phyloP scores from a whole-genome alignment of 352 stramenopile species.

The Phytophthora ohioensis region DNA sequence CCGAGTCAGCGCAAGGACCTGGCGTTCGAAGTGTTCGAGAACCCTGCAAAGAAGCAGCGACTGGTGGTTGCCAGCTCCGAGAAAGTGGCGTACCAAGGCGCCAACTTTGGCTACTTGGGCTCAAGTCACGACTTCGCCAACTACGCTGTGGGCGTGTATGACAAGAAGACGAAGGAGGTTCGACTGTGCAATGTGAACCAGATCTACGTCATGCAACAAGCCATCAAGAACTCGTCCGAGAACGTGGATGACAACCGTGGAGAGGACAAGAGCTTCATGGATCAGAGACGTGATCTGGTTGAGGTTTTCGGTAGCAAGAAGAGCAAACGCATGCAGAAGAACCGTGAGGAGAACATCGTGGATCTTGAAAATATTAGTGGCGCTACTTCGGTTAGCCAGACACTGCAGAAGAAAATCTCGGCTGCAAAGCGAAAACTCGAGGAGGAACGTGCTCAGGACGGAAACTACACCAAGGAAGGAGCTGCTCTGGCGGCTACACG shows the following conservation, averaged over 20 bases:
- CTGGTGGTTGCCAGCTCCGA: constrained; percentile 81
- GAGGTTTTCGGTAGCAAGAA: constrained; percentile 87
- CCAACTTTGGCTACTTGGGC: constrained; percentile 87
- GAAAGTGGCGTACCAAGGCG: constrained; percentile 85
- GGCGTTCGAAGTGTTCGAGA: constrained; percentile 85
- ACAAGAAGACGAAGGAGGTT: constrained; percentile 79
- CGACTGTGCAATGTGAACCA: constrained; percentile 82
- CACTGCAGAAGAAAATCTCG: constrained; percentile 81
- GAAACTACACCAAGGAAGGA: constrained; percentile 61
- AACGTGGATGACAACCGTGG: constrained; percentile 75
- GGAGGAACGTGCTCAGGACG: constrained; percentile 59
- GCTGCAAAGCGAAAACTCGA: constrained; percentile 60
- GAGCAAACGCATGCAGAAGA: constrained; percentile 87
- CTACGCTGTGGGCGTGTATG: constrained; percentile 82
- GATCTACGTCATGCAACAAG: constrained; percentile 90
- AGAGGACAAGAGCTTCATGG: constrained; percentile 68
- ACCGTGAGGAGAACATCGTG: constrained; percentile 85
- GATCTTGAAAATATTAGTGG: constrained; percentile 81
- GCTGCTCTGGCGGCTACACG: constrained; percentile 65
- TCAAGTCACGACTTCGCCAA: constrained; percentile 72
- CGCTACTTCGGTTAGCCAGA: constrained; percentile 68
- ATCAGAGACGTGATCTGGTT: constrained; percentile 77
- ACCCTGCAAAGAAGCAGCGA: constrained; percentile 81
- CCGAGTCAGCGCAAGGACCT: constrained; percentile 64
- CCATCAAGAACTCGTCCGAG: constrained; percentile 71